Evolutionary conservation across 2,329 filamentous ascomycete species (phyloP).

Genomic region (Colletotrichum simmondsii): DNA sequence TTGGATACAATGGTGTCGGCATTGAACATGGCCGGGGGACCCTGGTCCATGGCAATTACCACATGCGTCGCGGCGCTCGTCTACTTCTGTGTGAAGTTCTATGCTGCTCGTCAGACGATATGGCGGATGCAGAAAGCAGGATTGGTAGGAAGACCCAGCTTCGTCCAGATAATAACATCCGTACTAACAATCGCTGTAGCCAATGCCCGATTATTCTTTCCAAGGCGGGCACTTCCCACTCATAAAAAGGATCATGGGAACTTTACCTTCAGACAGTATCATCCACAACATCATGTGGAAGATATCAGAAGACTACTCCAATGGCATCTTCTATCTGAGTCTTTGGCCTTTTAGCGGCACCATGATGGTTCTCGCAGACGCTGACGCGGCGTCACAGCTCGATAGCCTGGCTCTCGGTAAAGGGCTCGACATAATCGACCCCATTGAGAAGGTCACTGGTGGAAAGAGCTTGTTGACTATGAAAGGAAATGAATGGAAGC

Average conservation of each 20-base stretch:
- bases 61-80: neutral
- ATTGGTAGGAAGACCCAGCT: neutral
- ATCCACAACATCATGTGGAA: slow-evolving; percentile 42
- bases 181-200: neutral
- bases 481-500: slow-evolving; percentile 41
- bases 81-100: slow-evolving; percentile 11
- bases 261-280: slow-evolving; percentile 38
- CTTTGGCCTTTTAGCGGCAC: slow-evolving; percentile 41
- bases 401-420: slow-evolving; percentile 37
- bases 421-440: slow-evolving; percentile 42
- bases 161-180: neutral
- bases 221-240: slow-evolving; percentile 39
- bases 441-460: slow-evolving; percentile 42
- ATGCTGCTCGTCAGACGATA: neutral
- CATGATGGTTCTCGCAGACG: slow-evolving; percentile 35
- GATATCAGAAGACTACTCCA: slow-evolving; percentile 6
- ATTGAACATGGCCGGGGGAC: neutral
- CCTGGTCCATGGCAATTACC: neutral
- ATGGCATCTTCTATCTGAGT: slow-evolving; percentile 40
- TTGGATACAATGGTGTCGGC: neutral
- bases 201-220: slow-evolving; percentile 34
- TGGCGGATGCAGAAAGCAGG: slow-evolving; percentile 7
- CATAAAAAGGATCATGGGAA: slow-evolving; percentile 32
- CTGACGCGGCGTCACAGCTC: slow-evolving; percentile 39
- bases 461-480: slow-evolving; percentile 44